Evolutionary conservation across 345 rosid species (phyloP).

Genomic region (Boechera stricta): DNA sequence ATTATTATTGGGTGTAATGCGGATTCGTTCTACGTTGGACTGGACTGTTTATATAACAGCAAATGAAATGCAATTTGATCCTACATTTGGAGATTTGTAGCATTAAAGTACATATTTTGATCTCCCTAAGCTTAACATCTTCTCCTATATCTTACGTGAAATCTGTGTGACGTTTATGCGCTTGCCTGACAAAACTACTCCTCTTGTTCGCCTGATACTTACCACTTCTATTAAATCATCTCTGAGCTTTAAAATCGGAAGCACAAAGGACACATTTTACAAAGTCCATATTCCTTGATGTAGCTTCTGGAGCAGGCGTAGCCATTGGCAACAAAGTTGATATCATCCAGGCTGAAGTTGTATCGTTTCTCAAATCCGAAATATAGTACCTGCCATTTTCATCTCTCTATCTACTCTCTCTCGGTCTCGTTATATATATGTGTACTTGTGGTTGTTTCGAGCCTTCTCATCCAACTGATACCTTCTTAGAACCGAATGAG

Average conservation of each 20-base stretch:
- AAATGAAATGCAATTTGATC: neutral
- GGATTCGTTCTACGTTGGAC: neutral
- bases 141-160: constrained; percentile 63
- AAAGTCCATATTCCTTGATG: constrained; percentile 48
- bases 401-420: no score
- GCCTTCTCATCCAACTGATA: no score
- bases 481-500: no score
- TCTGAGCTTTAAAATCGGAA: neutral
- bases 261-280: constrained; percentile 17
- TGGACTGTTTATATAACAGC: neutral
- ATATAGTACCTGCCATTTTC: no score
- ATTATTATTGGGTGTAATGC: neutral
- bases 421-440: no score
- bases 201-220: constrained; percentile 12
- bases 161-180: constrained; percentile 50
- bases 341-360: no score
- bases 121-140: constrained; percentile 79
- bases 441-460: no score
- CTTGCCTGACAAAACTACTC: constrained; percentile 58
- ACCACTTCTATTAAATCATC: neutral
- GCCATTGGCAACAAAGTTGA: neutral
- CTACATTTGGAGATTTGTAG: neutral
- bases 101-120: constrained; percentile 41
- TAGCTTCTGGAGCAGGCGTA: constrained; percentile 24
- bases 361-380: no score